Percentiles rank a stretch among this genome's conserved stretches.
phyloP scores from a whole-genome alignment of 2,329 filamentous ascomycete genomes.

The Trichophyton schoenleinii region DNA sequence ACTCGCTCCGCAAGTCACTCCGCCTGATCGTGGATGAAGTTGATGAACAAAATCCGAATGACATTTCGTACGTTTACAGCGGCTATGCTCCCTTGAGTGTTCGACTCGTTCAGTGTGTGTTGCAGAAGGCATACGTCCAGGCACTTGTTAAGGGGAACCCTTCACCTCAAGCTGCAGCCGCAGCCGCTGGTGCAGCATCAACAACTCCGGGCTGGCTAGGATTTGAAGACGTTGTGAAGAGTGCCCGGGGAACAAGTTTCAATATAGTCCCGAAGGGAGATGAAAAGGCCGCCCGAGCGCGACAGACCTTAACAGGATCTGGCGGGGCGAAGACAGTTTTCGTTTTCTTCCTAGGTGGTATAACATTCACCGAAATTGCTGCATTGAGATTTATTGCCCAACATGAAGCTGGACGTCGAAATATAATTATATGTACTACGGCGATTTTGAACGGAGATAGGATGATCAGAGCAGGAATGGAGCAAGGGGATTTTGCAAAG shows the following conservation, averaged over 20 bases:
- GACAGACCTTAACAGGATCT: slow-evolving; percentile 65
- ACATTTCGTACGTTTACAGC: slow-evolving; percentile 95
- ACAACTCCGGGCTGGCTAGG: slow-evolving; percentile 75
- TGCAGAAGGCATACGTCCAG: slow-evolving; percentile 78
- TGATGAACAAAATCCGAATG: slow-evolving; percentile 84
- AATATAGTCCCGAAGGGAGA: slow-evolving; percentile 86
- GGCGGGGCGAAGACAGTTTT: slow-evolving; percentile 73
- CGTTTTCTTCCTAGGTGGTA: slow-evolving; percentile 94
- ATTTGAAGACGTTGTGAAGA: slow-evolving; percentile 84
- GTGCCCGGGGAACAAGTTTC: slow-evolving; percentile 77
- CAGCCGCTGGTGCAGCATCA: slow-evolving; percentile 37
- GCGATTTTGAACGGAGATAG: slow-evolving; percentile 78
- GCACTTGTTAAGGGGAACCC: slow-evolving; percentile 55
- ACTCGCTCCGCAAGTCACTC: slow-evolving; percentile 70
- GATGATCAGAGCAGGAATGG: slow-evolving; percentile 76
- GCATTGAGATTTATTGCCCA: slow-evolving; percentile 80
- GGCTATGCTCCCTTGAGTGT: slow-evolving; percentile 91
- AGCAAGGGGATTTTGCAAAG: slow-evolving; percentile 47
- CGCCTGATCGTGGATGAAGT: slow-evolving; percentile 91
- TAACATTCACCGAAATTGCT: slow-evolving; percentile 92
- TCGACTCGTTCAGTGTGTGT: slow-evolving; percentile 77
- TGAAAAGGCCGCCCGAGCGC: slow-evolving; percentile 79
- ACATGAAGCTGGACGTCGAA: slow-evolving; percentile 66
- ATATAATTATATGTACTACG: slow-evolving; percentile 85
- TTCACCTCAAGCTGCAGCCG: slow-evolving; percentile 32